Evolutionary conservation across 495 filamentous ascomycete species (phyloP).

Genomic region (Platismatia glauca): DNA sequence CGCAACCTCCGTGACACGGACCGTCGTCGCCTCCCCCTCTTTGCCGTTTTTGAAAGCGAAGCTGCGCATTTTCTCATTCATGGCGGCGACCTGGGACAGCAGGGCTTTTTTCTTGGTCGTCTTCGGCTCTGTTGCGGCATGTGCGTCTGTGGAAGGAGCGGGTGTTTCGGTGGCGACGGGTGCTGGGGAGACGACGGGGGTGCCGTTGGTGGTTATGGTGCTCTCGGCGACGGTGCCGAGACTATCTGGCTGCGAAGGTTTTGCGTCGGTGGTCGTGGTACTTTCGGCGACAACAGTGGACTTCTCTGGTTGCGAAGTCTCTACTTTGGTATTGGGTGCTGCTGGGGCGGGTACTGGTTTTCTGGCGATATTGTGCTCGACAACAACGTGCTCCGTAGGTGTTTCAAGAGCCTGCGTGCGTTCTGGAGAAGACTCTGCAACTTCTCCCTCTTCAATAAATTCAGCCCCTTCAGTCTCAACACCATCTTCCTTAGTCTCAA

Average conservation of each 20-base stretch:
- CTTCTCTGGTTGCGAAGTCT: not conserved
- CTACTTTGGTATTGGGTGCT: not conserved
- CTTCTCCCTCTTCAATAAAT: not conserved
- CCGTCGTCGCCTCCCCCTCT: not conserved
- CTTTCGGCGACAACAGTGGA: not conserved
- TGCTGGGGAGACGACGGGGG: not conserved
- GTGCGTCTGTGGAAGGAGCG: not conserved
- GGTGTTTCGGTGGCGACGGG: not conserved
- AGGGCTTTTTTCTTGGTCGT: not conserved
- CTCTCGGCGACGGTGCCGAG: not conserved
- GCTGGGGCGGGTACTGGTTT: not conserved
- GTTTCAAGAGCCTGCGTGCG: not conserved
- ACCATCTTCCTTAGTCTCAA: not conserved
- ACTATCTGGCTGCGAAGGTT: not conserved
- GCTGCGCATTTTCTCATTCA: not conserved
- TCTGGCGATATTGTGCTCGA: not conserved
- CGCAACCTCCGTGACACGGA: not conserved
- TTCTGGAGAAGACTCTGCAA: not conserved
- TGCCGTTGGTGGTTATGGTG: not conserved
- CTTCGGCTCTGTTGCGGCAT: not conserved
- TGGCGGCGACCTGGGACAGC: not conserved
- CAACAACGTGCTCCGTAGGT: not conserved
- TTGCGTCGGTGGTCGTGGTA: not conserved
- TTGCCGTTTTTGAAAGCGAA: not conserved
- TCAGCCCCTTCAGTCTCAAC: slow-evolving; percentile 20